phyloP scores from a whole-genome alignment of 352 stramenopile species.

The Phytophthora citricola region DNA sequence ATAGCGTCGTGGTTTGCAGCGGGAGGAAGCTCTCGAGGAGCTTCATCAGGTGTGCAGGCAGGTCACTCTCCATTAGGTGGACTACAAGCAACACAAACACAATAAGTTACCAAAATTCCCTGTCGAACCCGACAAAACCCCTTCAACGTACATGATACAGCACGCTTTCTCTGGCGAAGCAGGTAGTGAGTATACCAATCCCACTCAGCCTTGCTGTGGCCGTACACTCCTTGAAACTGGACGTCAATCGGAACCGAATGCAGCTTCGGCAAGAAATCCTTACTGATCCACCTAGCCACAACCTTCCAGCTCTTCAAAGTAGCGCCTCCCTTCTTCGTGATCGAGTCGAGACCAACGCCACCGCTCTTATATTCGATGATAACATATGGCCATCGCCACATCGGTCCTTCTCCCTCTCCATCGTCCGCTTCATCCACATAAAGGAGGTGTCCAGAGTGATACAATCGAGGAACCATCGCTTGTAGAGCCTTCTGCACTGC shows the following conservation, averaged over 20 bases:
- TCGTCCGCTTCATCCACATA: conserved; percentile 73
- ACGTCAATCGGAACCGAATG: conserved; percentile 63
- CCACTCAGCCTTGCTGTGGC: conserved; percentile 72
- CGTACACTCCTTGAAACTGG: conserved; percentile 56
- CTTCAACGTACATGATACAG: conserved; percentile 68
- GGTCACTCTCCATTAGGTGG: conserved; percentile 58
- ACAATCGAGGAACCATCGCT: conserved; percentile 56
- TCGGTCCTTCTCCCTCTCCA: conserved; percentile 60
- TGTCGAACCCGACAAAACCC: not conserved
- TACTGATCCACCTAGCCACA: conserved; percentile 68
- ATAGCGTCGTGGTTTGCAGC: conserved; percentile 35
- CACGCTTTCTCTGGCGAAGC: conserved; percentile 64
- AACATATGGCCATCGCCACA: conserved; percentile 90
- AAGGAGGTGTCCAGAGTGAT: conserved; percentile 59
- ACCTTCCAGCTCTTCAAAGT: conserved; percentile 55
- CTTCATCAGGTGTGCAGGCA: conserved; percentile 69
- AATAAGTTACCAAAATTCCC: conserved; percentile 5
- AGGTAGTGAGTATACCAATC: conserved; percentile 88
- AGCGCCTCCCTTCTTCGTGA: conserved; percentile 61
- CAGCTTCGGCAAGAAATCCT: conserved; percentile 63
- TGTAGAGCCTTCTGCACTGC: conserved; percentile 20
- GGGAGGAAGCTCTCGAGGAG: conserved; percentile 68
- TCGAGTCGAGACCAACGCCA: conserved; percentile 55
- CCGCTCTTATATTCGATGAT: conserved; percentile 72
- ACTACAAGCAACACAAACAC: conserved; percentile 42